Base-by-base conservation (phyloP, 1,139 yeast species). In the Hyphopichia buzzinii region DNA sequence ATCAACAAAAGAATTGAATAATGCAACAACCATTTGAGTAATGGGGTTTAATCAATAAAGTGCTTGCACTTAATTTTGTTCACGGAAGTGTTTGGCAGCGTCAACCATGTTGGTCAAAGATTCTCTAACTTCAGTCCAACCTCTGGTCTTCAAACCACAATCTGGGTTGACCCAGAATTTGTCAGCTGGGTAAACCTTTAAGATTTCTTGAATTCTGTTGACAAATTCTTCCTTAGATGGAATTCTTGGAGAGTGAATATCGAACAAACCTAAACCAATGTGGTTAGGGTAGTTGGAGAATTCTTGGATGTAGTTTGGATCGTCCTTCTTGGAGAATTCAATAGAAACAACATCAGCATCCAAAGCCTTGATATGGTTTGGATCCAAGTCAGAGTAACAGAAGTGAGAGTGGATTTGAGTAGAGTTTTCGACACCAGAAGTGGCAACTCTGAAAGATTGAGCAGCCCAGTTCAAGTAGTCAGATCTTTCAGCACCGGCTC, bases 111-210 rank as follows among this genome's bases (percentile, higher is more conserved):
- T 87, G 67, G 94, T 84, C 73, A 92, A 84, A 49, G 90, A 83
- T 58, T 79, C 83, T 58, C 59, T 74, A 57, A 88, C 85, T 78
- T 87, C 95, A 51, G 84, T 84, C 95, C 95, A 86, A 54, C 90
- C 92, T 79, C 96, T 84, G 66, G 96, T 87, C 85, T 90, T 90
- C 72, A 90, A 81, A 82, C 98, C 98, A 84, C 98, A 92, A 78
- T 92, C 98, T 62, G 98, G 98, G 94, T 92, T 92, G 63, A 92
- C 94, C 97, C 97, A 92, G 82, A 92, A 86, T 74, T 90, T 90
- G 67, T 86, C 86, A 63, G 94, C 94, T 66, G 97, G 96, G 80
- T 90, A 92, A 48, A 86, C 94, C 77, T 89, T 88, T 72, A 92
- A 78, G 77, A 92, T 90, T 67, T 88, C 95, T 62, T 81, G 82